Percentiles rank a stretch among this genome's conserved stretches.
phyloP scores from a whole-genome alignment of 148 eudicot genomes.

The Heliamphora exappendiculata region DNA sequence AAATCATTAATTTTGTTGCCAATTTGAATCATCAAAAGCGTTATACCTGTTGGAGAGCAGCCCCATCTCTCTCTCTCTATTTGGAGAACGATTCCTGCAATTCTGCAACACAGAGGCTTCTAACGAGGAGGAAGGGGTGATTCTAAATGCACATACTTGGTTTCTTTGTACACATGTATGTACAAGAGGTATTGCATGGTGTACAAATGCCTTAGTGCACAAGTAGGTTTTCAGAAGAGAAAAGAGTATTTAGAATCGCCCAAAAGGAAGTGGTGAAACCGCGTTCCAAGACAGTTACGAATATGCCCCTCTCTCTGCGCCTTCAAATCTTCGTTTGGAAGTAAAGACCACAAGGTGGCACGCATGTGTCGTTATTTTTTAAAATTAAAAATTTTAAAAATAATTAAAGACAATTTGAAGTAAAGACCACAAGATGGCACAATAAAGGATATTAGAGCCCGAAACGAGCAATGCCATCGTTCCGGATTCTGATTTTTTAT shows the following conservation, averaged over 20 bases:
- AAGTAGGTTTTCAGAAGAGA: neutral
- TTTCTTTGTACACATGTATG: too few species aligned
- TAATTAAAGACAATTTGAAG: too few species aligned
- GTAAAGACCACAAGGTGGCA: neutral
- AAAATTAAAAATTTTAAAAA: too few species aligned
- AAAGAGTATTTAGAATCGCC: too few species aligned
- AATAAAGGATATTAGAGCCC: too few species aligned
- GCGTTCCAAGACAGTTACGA: neutral
- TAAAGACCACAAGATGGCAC: too few species aligned
- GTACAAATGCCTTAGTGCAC: too few species aligned
- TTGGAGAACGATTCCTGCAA: neutral
- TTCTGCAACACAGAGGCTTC: neutral
- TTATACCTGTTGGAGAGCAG: constrained; percentile 9
- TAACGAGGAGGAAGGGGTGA: neutral
- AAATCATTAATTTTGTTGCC: neutral
- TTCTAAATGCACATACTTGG: too few species aligned
- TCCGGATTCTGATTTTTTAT: too few species aligned
- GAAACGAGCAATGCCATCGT: too few species aligned
- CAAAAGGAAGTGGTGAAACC: neutral
- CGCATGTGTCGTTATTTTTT: too few species aligned
- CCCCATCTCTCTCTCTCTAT: neutral
- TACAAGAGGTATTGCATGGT: too few species aligned
- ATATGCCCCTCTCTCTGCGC: neutral
- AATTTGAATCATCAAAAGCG: neutral
- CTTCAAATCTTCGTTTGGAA: neutral